Conservation (phyloP, 2,329 filamentous ascomycete species). For the Fusarium sambucinum region DNA sequence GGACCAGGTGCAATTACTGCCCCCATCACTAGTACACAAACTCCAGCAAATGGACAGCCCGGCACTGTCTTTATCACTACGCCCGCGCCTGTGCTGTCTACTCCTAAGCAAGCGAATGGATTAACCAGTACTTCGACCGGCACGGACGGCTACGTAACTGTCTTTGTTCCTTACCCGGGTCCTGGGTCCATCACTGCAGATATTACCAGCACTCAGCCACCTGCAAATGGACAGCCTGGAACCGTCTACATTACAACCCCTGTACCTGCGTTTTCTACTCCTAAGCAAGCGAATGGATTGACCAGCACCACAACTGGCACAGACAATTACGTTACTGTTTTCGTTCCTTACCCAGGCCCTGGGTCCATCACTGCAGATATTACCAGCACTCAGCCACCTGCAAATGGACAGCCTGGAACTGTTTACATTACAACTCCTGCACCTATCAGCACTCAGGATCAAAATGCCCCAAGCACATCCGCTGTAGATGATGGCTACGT, state of each 20-base stretch:
- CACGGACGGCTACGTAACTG: slow-evolving; percentile 23
- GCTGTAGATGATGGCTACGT: slow-evolving; percentile 22
- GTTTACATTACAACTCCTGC: slow-evolving; percentile 21
- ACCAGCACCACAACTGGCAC: slow-evolving; percentile 1
- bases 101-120: slow-evolving; percentile 8
- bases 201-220: slow-evolving; percentile 12
- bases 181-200: slow-evolving; percentile 14
- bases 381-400: slow-evolving; percentile 9
- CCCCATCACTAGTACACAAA: slow-evolving; percentile 12
- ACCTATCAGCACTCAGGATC: background rate
- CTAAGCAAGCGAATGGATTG: slow-evolving; percentile 11
- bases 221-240: slow-evolving; percentile 9
- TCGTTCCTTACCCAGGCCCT: slow-evolving; percentile 2
- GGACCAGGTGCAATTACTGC: slow-evolving; percentile 19
- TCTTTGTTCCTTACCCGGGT: slow-evolving; percentile 10
- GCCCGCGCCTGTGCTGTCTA: background rate
- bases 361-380: slow-evolving; percentile 20
- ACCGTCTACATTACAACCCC: slow-evolving; percentile 21
- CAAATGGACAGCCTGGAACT: slow-evolving; percentile 17
- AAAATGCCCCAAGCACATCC: background rate
- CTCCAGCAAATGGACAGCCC: slow-evolving; percentile 11
- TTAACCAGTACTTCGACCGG: slow-evolving; percentile 6
- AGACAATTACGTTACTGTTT: slow-evolving; percentile 23
- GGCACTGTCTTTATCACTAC: slow-evolving; percentile 24
- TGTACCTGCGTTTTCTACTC: background rate